Percentiles rank a stretch among this genome's conserved stretches.
phyloP scores from a whole-genome alignment of 441 rosid species.

The Omphalea diandra region DNA sequence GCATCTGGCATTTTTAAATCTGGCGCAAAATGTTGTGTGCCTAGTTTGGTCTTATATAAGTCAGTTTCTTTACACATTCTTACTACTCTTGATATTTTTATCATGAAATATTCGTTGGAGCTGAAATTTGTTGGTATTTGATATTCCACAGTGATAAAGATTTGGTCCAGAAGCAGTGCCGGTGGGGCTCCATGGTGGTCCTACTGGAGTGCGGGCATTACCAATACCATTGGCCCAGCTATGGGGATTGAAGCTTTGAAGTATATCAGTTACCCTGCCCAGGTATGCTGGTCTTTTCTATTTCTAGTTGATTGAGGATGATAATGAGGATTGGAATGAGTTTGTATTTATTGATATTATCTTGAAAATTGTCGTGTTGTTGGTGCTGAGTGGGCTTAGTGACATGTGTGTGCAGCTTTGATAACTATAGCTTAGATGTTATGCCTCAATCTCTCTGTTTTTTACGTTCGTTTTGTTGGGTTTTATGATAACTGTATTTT shows the following conservation, averaged over 20 bases:
- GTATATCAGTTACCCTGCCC: conserved; percentile 97
- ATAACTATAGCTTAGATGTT: neutral
- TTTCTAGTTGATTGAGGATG: neutral
- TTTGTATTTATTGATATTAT: neutral
- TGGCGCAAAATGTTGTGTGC: conserved; percentile 86
- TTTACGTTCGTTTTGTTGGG: too few relatives aligned
- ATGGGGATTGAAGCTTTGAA: conserved; percentile 97
- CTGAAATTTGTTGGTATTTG: conserved; percentile 15
- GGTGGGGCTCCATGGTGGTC: conserved; percentile 94
- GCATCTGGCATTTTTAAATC: conserved; percentile 81
- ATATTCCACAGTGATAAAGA: conserved; percentile 66
- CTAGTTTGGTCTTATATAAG: conserved; percentile 82
- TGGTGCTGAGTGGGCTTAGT: neutral
- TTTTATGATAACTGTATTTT: neutral
- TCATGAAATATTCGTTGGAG: too few relatives aligned
- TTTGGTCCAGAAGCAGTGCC: conserved; percentile 67
- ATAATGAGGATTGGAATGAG: neutral
- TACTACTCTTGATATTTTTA: too few relatives aligned
- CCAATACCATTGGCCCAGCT: conserved; percentile 94
- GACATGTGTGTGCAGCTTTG: neutral
- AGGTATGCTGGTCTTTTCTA: conserved; percentile 43
- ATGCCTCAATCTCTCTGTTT: neutral
- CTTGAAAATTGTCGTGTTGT: neutral
- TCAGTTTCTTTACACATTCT: conserved; percentile 39
- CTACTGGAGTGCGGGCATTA: conserved; percentile 96